Base-by-base conservation (phyloP, 225 moss, liverwort and hornwort genomes). In the Thuidium tamariscinum region DNA sequence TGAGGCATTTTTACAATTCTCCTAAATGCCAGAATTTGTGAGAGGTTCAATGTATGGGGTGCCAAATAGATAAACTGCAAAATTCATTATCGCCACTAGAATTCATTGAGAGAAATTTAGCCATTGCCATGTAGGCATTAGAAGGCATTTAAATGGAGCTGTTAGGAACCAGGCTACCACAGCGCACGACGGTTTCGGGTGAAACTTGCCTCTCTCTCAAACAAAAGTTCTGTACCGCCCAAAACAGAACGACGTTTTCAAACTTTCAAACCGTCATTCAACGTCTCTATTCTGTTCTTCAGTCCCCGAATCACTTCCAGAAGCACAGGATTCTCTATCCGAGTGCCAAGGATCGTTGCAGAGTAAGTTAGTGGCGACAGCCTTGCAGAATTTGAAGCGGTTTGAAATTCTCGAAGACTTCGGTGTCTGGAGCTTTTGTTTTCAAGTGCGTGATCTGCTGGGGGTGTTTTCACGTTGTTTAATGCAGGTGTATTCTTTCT, bases 201-300 rank as follows among this genome's bases (percentile, higher is more conserved):
- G 59, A n/a, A 82, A 81, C 34, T 21, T 17, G 21, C 41, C 75
- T 69, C 67, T 32, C 17, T 18, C 67, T 68, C 27, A 23, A 63
- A 37, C 30, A 66, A 9, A 29, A 39, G 16, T 17, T 29, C 36
- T 62, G 39, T 42, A 30, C 77, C 26, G 16, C 74, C 48, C 22
- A 16, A 48, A 60, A 85, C 52, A 77, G 77, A 66, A 21, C 11
- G 8, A n/a, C n/a, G 55, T 74, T 88, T 86, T 83, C 83, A 90
- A 88, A 88, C 54, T 54, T 78, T 70, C 70, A 46, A 44, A 37
- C 62, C 44, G 79, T 78, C 62, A 34, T 76, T 62, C 82, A 87
- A 90, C 90, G 90, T 62, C 88, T 86, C 79, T 88, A 17, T 82
- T 82, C 85, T 56, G 77, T 39, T 36, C 54, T 41, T 75, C 32